Percentiles rank a stretch among this genome's conserved stretches.
Conservation (phyloP, 2,329 filamentous ascomycete species). For the Penicillium sp. region DNA sequence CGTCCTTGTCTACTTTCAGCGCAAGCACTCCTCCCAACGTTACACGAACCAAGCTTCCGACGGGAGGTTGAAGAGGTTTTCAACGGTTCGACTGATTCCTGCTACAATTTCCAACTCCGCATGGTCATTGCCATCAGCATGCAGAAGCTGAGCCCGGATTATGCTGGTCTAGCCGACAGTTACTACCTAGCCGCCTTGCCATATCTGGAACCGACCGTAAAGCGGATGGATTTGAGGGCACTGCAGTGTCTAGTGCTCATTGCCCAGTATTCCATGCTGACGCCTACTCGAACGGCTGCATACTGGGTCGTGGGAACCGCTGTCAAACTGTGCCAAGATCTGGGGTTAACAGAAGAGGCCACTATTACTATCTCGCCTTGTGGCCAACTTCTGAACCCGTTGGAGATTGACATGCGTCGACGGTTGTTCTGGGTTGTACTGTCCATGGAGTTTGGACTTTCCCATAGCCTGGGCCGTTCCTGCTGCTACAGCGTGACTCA, state of each 20-base stretch:
- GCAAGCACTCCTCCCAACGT: slow-evolving; percentile 78
- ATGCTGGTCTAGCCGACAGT: slow-evolving; percentile 89
- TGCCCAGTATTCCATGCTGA: slow-evolving; percentile 85
- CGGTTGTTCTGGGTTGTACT: slow-evolving; percentile 83
- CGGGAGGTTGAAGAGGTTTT: slow-evolving; percentile 78
- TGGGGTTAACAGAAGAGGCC: slow-evolving; percentile 82
- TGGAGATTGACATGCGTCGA: slow-evolving; percentile 84
- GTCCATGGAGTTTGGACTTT: slow-evolving; percentile 82
- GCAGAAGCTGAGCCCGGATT: slow-evolving; percentile 83
- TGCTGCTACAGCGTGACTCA: slow-evolving; percentile 76
- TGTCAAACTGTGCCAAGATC: slow-evolving; percentile 79
- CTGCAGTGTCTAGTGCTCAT: slow-evolving; percentile 85
- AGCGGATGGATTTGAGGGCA: slow-evolving; percentile 83
- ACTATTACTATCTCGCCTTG: slow-evolving; percentile 66
- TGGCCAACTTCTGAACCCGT: slow-evolving; percentile 59
- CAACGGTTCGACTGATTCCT: slow-evolving; percentile 67
- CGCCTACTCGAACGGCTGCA: slow-evolving; percentile 83
- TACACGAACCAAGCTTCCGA: slow-evolving; percentile 78
- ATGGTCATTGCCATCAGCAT: slow-evolving; percentile 94
- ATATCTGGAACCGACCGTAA: slow-evolving; percentile 74
- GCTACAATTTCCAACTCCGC: slow-evolving; percentile 80
- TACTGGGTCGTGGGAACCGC: slow-evolving; percentile 92
- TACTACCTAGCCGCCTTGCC: slow-evolving; percentile 89
- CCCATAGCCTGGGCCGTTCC: slow-evolving; percentile 82
- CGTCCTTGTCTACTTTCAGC: slow-evolving; percentile 48